Conservation (phyloP, 2,329 filamentous ascomycete species). For the Talaromyces sp. region DNA sequence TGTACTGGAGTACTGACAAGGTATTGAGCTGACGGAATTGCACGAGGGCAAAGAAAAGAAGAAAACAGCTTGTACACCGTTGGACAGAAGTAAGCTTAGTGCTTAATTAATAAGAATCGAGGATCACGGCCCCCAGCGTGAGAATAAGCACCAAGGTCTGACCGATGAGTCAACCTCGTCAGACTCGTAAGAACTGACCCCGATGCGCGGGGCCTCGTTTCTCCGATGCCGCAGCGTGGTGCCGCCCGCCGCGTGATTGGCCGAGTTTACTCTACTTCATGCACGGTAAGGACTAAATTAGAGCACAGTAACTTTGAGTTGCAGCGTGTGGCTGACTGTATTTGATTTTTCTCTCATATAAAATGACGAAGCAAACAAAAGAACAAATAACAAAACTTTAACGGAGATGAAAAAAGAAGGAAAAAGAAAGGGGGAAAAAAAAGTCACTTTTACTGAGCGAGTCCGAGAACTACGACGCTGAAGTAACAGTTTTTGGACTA, state of each 20-base stretch:
- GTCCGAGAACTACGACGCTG: not conserved
- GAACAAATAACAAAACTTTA: not conserved
- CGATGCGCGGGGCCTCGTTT: not conserved
- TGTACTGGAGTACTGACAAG: not conserved
- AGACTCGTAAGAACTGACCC: not conserved
- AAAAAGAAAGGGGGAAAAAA: not conserved
- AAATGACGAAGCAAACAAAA: not conserved
- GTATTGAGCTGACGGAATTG: not conserved
- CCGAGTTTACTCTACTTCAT: not conserved
- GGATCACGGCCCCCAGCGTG: not conserved
- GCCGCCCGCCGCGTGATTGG: not conserved
- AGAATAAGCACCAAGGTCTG: not conserved
- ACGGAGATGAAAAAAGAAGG: not conserved
- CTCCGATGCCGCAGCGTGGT: not conserved
- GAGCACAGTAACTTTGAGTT: not conserved
- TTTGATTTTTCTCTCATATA: not conserved
- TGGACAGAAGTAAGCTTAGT: not conserved
- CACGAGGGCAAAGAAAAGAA: not conserved
- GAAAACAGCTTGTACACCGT: not conserved
- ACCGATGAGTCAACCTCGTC: not conserved
- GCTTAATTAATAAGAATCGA: not conserved
- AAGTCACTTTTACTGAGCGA: not conserved
- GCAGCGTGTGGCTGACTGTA: not conserved
- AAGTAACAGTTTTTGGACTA: not conserved
- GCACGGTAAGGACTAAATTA: not conserved